Conservation (phyloP, 139 green algal genomes). For the Cymbomonas tetramitiformis region DNA sequence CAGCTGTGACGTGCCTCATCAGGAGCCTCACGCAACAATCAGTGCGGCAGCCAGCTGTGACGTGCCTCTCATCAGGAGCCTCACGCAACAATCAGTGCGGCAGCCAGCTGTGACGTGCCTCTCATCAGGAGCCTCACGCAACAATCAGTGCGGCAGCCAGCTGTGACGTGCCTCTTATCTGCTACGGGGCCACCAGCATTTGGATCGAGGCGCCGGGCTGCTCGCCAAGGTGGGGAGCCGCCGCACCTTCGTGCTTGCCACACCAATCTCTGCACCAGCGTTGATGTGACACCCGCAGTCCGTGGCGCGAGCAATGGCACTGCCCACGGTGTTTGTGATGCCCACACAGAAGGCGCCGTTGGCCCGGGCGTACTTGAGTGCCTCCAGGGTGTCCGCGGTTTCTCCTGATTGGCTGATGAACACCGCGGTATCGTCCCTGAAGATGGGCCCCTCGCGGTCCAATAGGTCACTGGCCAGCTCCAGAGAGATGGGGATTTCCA, state of each 20-base stretch:
- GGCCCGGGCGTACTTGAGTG: slow-evolving; percentile 31
- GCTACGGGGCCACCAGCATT: too few species aligned
- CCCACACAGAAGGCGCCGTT: slow-evolving; percentile 83
- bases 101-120: too few species aligned
- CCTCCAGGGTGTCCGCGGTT: slow-evolving; percentile 84
- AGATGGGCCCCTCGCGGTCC: slow-evolving; percentile 71
- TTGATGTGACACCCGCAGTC: slow-evolving; percentile 92
- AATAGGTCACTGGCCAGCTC: slow-evolving; percentile 86
- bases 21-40: too few species aligned
- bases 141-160: too few species aligned
- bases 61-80: too few species aligned
- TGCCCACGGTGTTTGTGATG: slow-evolving; percentile 92
- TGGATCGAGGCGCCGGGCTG: too few species aligned
- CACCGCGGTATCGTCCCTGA: slow-evolving; percentile 79
- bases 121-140: too few species aligned
- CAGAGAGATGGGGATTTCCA: slow-evolving; percentile 60
- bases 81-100: too few species aligned
- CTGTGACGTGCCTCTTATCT: too few species aligned
- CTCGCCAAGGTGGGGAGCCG: too few species aligned
- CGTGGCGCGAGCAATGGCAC: slow-evolving; percentile 68
- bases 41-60: too few species aligned
- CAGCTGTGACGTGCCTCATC: too few species aligned
- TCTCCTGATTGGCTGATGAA: slow-evolving; percentile 87
- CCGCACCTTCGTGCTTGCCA: slow-evolving; percentile 79
- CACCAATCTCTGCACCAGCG: slow-evolving; percentile 88